These are phyloP conservation scores for Oleoguttula mirabilis DNA, from an alignment of 495 filamentous ascomycete species.

Conservation along the genomic window DNA sequence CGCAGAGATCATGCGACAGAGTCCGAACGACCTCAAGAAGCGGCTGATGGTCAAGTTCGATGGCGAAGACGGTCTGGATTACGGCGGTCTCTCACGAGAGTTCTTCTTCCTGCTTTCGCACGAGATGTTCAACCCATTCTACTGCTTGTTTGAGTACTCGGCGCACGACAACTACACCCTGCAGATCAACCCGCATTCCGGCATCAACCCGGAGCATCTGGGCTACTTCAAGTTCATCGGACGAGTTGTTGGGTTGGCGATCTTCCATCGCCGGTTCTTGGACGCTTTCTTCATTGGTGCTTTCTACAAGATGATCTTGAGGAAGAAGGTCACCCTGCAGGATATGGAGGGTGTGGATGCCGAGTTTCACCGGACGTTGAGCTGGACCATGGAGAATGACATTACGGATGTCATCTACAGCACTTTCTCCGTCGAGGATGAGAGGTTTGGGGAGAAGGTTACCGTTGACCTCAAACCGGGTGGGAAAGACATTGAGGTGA, in stretches of 20 bases:
- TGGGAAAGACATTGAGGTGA: constrained; percentile 86
- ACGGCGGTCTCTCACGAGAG: constrained; percentile 95
- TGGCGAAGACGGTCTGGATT: constrained; percentile 94
- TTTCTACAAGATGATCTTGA: constrained; percentile 98
- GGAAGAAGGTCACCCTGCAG: constrained; percentile 77
- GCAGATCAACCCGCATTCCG: constrained; percentile 98
- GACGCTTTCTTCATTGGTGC: constrained; percentile 99
- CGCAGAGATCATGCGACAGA: constrained; percentile 94
- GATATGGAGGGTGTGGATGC: constrained; percentile 99
- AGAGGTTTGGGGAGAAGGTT: constrained; percentile 85
- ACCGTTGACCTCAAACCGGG: constrained; percentile 87
- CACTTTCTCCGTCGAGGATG: constrained; percentile 93
- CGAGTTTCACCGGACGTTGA: constrained; percentile 86
- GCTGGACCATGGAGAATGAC: constrained; percentile 96
- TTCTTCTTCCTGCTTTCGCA: constrained; percentile 99
- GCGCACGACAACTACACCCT: constrained; percentile 99
- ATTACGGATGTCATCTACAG: constrained; percentile 85
- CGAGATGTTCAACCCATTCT: constrained; percentile 99
- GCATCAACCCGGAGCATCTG: constrained; percentile 97
- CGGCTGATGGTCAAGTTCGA: constrained; percentile 99
- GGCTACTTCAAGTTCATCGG: constrained; percentile 99
- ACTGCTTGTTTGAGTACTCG: constrained; percentile 99
- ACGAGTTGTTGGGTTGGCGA: constrained; percentile 90
- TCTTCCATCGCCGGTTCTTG: constrained; percentile 95
- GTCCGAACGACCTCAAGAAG: constrained; percentile 93